Base-by-base conservation (phyloP, 2,329 filamentous ascomycete species). In the Nemania abortiva region DNA sequence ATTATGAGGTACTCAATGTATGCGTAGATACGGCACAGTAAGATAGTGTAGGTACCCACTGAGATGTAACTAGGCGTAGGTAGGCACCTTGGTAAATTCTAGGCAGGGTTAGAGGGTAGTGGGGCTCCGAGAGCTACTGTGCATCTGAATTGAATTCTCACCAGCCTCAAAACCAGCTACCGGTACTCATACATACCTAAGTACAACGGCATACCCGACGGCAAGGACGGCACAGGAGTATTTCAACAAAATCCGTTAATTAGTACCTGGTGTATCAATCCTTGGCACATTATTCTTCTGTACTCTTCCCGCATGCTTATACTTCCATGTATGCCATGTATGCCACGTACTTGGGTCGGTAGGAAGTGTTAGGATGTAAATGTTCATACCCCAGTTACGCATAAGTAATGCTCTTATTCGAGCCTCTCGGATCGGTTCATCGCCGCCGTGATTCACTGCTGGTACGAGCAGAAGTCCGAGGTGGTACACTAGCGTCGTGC, bases 191-290 rank as follows among this genome's bases (percentile, higher is more conserved):
- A 27, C 2, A 2, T 27, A 47, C 29, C 64, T 37, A 37, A 9
- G 34, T 9, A 37, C 47, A 31, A 58, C 65, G 65, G 65, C 65
- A 67, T 49, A 45, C 31, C n/a, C 34, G 34, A 63, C 65, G 58
- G 64, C 52, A 66, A 63, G 22, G 11, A 63, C 60, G 60, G 52
- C 60, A 63, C 52, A 47, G 15, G 29, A 50, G 42, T 37, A 45
- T 45, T 42, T 4, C 18, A 18, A n/a, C 42, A 47, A 34, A 3
- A 37, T 27, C 24, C 24, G 24, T 27, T 27, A 27, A 5, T 27
- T 27, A 27, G 24, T 18, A 9, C 20, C n/a, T 20, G 18, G 18
- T 18, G 18, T 52, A 52, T 31, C 9, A 34, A 34, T 29, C 54
- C 15, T 45, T 10, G 29, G 29, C 52, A 24, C 52, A 54, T 54